Base-by-base conservation (phyloP, 768 basidiomycete species). In the Mrakia hoshinonis region DNA sequence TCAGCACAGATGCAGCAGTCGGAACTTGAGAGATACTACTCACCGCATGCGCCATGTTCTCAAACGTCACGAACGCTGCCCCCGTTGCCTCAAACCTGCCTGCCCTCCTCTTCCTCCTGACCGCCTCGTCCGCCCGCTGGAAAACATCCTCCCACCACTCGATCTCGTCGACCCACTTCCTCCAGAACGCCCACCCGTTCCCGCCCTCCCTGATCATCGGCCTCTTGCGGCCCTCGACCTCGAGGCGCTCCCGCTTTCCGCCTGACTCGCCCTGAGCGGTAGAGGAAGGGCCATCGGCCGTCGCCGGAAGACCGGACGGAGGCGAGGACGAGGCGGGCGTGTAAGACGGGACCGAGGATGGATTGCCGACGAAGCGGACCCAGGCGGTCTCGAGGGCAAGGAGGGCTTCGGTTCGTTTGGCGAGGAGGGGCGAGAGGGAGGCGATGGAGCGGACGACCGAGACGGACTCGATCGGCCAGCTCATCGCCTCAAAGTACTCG, bases 51-150 rank as follows among this genome's bases (percentile, higher is more conserved):
- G 54, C 55, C 67, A 68, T 68, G 38, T 29, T 38, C 81, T 96
- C 92, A 75, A 99, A 97, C 0, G 96, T 98, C 24, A 98, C 90
- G 76, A 98, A 99, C 0, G 92, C 96, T 38, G 86, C 85, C 55
- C 88, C 87, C 0, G 91, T 91, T 1, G 92, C 84, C 75, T 85
- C 87, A 78, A 91, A 94, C 76, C 85, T 88, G 22, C 89, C 90
- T 18, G 55, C 55, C 74, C 84, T 82, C 55, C 95, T 82, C 76
- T 87, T 83, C 77, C 84, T 86, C 79, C 86, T 87, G 4, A 98
- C 92, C 20, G 84, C 82, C 61, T 93, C 91, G 77, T 98, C 92
- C 1, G 89, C 87, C 66, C 87, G 86, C 72, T 84, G 83, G 81
- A 93, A 99, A 74, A 84, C 83, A 24, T 83, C 83, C 75, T 95